Evolutionary conservation across 768 basidiomycete species (phyloP), one percentile per base, ranked within the genome.

Genomic region (Porphyrellus cyaneotinctus): DNA sequence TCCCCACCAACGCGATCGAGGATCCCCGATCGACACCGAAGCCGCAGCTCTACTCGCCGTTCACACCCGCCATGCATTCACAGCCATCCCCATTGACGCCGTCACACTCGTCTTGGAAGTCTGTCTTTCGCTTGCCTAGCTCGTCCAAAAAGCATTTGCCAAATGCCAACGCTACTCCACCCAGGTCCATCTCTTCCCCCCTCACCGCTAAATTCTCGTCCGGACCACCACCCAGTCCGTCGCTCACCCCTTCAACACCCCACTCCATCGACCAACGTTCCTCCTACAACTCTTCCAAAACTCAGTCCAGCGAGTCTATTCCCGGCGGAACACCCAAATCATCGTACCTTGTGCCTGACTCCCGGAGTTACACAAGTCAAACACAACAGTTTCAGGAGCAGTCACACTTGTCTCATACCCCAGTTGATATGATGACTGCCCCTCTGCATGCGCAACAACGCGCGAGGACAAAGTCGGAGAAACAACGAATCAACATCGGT

Each of bases 211-310:
- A 53, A 33, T 53, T 47, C 20, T 38, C 55, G 0, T 24, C 56
- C 48, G 72, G 64, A 44, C 64, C 74, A 43, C 74, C 76, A 20
- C 68, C 79, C 14, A 78, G 75, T 49, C 66, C 79, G 35, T 74
- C 81, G 1, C 73, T 82, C 50, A 77, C 80, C 6, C 84, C 83
- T 10, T 72, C 74, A 18, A 80, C 83, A n/a, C 72, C 76, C 43
- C 66, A 73, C 32, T 80, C 81, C 28, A 60, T 62, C 31, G 82
- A 83, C 71, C 79, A 80, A 49, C 80, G 88, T 48, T 86, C 81
- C 30, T 91, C 90, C 12, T 87, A 81, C 71, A 88, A 85, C 64
- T 90, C 88, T 14, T 89, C 87, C 42, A 81, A 83, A 58, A 84
- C 85, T 2, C 81, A 82, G 55, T 90, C 89, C 15, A 85, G 78